These are phyloP conservation scores for Boletus semigastroideus DNA, from an alignment of 1,284 basidiomycete genomes.

Conservation along the genomic window DNA sequence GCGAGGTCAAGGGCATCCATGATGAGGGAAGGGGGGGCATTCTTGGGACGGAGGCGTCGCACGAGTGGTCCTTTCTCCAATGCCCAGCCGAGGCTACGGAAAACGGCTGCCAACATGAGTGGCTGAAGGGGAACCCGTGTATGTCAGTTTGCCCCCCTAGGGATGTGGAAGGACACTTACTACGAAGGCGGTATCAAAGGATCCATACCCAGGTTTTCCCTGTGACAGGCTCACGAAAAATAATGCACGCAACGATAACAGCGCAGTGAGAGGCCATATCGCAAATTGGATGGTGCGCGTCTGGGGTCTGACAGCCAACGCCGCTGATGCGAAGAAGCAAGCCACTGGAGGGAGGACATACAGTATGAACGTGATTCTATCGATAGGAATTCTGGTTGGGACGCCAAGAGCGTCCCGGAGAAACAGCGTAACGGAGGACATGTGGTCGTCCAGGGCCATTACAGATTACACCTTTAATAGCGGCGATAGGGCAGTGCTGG, in stretches of 20 bases:
- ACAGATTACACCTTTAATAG: too few species aligned
- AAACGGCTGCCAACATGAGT: background rate
- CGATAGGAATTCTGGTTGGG: background rate
- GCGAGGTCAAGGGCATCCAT: constrained; percentile 2
- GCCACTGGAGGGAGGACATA: background rate
- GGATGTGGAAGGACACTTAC: background rate
- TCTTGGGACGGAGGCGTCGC: background rate
- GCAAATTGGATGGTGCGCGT: background rate
- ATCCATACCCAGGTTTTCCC: background rate
- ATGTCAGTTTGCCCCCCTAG: background rate
- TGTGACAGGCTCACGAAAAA: background rate
- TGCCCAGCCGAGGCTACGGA: constrained; percentile 1
- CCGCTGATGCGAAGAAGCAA: background rate
- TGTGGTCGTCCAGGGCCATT: too few species aligned
- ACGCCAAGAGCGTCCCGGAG: background rate
- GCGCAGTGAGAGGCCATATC: background rate
- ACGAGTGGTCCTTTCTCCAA: background rate
- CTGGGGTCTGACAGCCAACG: background rate
- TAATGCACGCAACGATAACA: background rate
- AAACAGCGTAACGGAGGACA: background rate
- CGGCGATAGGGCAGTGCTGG: too few species aligned
- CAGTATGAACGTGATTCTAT: background rate
- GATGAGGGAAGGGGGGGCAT: background rate
- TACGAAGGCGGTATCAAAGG: background rate
- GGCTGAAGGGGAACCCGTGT: background rate